Evolutionary conservation across 208 protist species (phyloP), one percentile per base, ranked within the genome.

Genomic region (Crithidia sp.): DNA sequence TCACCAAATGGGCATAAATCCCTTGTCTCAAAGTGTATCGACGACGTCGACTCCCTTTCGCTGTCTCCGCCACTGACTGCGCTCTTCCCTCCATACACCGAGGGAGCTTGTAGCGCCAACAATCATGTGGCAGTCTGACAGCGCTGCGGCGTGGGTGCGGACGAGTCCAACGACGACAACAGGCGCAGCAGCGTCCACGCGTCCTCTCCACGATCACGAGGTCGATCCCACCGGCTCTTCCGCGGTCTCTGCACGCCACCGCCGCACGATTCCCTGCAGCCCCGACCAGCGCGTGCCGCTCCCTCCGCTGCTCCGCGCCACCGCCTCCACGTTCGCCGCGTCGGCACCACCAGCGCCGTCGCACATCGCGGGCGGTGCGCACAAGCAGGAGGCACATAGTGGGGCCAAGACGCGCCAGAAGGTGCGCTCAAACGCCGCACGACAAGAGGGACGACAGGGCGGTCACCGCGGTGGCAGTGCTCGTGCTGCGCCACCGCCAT

Each of bases 341-440:
- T 16, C 7, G 28, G 28, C 28, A 28, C 28, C 28, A 28, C 28
- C 28, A 28, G 28, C 28, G 28, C 28, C 28, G 28, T 28, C 28
- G 28, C 28, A 28, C 28, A 28, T 28, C 45, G 44, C 6, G 45
- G 28, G 60, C 28, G 60, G 60, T 16, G 45, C 60, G 14, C 4
- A 41, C 14, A 52, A 39, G 28, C 28, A 28, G 28, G 28, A 28
- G 28, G 28, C 28, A 28, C 28, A 28, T 28, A 28, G 28, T 28
- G 28, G 28, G 28, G 28, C 28, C 28, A 28, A 28, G 28, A 28
- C 28, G 36, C 58, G 58, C 3, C 58, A 50, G 41, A 39, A 16
- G 41, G 41, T 63, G 41, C 58, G 58, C 10, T 5, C 4, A 3
- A 63, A 63, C 58, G 58, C 58, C 8, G 58, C 45, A 40, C 58